Conservation (phyloP, 257 asterid species). For the Datura wrightii region DNA sequence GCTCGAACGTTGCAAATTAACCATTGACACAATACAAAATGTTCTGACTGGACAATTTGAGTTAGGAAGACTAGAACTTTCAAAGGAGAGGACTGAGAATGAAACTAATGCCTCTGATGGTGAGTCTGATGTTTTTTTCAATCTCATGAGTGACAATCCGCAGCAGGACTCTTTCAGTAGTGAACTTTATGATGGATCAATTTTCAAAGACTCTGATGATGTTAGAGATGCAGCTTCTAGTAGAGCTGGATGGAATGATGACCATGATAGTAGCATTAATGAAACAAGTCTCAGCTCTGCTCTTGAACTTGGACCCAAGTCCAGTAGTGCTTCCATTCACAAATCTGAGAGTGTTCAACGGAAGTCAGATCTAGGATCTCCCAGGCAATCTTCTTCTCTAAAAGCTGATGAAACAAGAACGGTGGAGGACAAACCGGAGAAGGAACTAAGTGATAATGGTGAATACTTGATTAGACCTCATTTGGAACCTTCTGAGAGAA, state of each 20-base stretch:
- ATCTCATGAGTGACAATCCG: conserved; percentile 63
- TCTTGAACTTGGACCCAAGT: conserved; percentile 77
- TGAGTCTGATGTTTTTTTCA: conserved; percentile 63
- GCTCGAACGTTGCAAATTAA: conserved; percentile 81
- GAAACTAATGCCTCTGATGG: conserved; percentile 58
- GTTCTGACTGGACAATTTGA: conserved; percentile 68
- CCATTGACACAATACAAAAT: conserved; percentile 74
- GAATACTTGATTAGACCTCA: conserved; percentile 97
- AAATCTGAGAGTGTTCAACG: conserved; percentile 75
- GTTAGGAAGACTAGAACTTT: conserved; percentile 64
- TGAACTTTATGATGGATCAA: conserved; percentile 71
- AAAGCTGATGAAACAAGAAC: conserved; percentile 70
- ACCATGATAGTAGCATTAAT: conserved; percentile 80
- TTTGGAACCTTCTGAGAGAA: conserved; percentile 81
- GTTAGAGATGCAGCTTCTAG: conserved; percentile 69
- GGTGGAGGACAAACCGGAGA: conserved; percentile 75
- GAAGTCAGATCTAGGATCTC: conserved; percentile 83
- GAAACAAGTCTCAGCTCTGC: conserved; percentile 95
- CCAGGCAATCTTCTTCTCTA: conserved; percentile 65
- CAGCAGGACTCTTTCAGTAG: conserved; percentile 64
- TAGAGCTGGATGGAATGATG: conserved; percentile 91
- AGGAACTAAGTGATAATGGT: conserved; percentile 91
- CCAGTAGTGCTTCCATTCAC: conserved; percentile 72
- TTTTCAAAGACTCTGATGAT: conserved; percentile 75
- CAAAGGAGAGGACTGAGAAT: conserved; percentile 71